A percentile compares a stretch with the other conserved stretches of the same genome.
Conservation (phyloP, 2,329 filamentous ascomycete species). For the Fusarium redolens region DNA sequence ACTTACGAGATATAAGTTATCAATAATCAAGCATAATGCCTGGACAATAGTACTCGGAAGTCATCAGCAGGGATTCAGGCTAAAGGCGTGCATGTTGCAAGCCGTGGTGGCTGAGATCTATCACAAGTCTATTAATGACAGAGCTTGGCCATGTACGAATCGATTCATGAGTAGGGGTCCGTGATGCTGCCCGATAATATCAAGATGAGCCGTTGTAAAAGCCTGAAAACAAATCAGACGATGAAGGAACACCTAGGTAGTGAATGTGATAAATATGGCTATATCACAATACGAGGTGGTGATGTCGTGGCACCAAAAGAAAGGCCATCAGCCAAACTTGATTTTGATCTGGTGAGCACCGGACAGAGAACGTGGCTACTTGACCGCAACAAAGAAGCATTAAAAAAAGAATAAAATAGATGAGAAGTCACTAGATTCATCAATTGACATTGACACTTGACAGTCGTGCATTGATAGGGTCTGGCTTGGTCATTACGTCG, state of each 20-base stretch:
- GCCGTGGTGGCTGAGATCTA: slow-evolving; percentile 41
- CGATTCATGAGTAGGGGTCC: slow-evolving; percentile 2
- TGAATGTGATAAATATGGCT: slow-evolving; percentile 26
- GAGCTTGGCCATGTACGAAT: slow-evolving; percentile 11
- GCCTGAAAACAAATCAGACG: slow-evolving; percentile 29
- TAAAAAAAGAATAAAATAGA: background rate
- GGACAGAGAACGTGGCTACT: background rate
- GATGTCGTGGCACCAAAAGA: slow-evolving; percentile 39
- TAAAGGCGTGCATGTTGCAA: slow-evolving; percentile 25
- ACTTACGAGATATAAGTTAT: slow-evolving; percentile 1
- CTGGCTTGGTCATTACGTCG: slow-evolving; percentile 29
- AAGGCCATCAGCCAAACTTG: slow-evolving; percentile 27
- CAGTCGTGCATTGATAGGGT: slow-evolving; percentile 20
- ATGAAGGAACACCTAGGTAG: background rate
- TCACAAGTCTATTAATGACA: slow-evolving; percentile 32
- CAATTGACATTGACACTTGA: slow-evolving; percentile 30
- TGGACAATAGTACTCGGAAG: slow-evolving; percentile 4
- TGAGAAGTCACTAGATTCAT: background rate
- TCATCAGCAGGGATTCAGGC: slow-evolving; percentile 15
- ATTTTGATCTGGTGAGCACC: slow-evolving; percentile 36
- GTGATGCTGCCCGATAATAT: slow-evolving; percentile 26
- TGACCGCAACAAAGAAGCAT: slow-evolving; percentile 2
- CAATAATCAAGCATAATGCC: slow-evolving; percentile 9
- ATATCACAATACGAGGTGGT: slow-evolving; percentile 38
- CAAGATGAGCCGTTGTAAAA: slow-evolving; percentile 20